Evolutionary conservation across 163 green algal genomes (phyloP), one percentile per base, ranked within the genome.

Genomic region (Coccomyxa subellipsoidea): DNA sequence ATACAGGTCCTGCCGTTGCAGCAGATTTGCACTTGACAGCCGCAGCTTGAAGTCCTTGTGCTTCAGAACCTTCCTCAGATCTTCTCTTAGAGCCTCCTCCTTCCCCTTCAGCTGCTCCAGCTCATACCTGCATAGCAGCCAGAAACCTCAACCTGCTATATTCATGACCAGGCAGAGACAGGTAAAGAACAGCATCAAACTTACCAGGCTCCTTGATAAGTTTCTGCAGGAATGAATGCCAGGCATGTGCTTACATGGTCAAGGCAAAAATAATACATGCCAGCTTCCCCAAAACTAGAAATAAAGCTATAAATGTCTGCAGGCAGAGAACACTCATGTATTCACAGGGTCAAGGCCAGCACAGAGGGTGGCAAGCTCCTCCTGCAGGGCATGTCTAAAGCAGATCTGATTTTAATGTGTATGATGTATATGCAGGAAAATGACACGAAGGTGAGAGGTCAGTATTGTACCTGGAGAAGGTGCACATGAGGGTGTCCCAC

Each of bases 41-140:
- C 66, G 66, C 18, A 73, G 66, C 66, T 73, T 77, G 71, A 77
- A 77, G 71, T 77, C 71, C 32, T 53, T 77, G 71, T 77, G 34
- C 32, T 39, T 53, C 31, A 77, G 32, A n/a, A 39, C 34, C 71
- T 77, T 39, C 21, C 32, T 29, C 18, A 77, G 32, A 40, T 77
- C 71, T 23, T 77, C 71, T 12, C 71, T 39, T 23, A 77, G 35
- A 3, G 32, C 71, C 15, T 77, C 71, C 0, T 77, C n/a, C 34
- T 77, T 39, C 7, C 71, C 71, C 71, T 53, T 9, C 21, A 77
- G 32, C 71, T 77, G 71, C 71, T 40, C 34, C 2, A 12, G 34
- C 71, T 77, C 66, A 36, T 73, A 73, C 66, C 66, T 73, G 66
- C 66, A 66, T 29, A 66, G 47, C 18, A 18, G n/a, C n/a, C n/a